phyloP scores from a whole-genome alignment of 371 early-diverging fungal species.

The Aphelidium insulamus region DNA sequence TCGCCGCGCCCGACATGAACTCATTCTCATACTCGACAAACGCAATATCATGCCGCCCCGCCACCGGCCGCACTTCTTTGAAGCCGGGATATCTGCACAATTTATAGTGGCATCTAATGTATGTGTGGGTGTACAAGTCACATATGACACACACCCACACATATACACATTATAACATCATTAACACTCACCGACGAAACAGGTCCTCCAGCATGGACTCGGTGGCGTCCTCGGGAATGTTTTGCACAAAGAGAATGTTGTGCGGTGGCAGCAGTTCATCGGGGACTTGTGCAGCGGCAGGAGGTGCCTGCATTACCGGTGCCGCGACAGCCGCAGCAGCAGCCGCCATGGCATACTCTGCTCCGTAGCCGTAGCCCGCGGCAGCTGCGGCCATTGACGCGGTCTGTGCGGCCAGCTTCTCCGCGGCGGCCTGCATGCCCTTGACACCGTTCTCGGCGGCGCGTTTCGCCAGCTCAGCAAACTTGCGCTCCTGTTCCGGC shows the following conservation, averaged over 20 bases:
- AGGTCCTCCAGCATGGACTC: constrained; percentile 31
- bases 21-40: constrained; percentile 84
- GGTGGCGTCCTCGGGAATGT: constrained; percentile 51
- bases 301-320: not conserved
- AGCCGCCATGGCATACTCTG: not conserved
- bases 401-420: no score
- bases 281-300: constrained; percentile 20
- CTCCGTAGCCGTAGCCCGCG: constrained; percentile 3
- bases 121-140: not conserved
- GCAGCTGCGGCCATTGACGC: constrained; percentile 3
- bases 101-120: not conserved
- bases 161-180: constrained; percentile 1
- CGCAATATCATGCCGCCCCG: constrained; percentile 61
- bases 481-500: not conserved
- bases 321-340: not conserved
- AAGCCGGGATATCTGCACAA: constrained; percentile 45
- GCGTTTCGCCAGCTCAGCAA: no score
- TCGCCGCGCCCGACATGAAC: constrained; percentile 49
- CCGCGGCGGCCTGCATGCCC: no score
- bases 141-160: not conserved
- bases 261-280: constrained; percentile 58
- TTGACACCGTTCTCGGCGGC: no score
- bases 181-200: constrained; percentile 33
- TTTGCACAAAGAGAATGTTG: constrained; percentile 72
- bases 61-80: constrained; percentile 70